These are phyloP conservation scores for Colletotrichum lindemuthianum DNA, from an alignment of 2,329 filamentous ascomycete genomes.

Conservation along the genomic window DNA sequence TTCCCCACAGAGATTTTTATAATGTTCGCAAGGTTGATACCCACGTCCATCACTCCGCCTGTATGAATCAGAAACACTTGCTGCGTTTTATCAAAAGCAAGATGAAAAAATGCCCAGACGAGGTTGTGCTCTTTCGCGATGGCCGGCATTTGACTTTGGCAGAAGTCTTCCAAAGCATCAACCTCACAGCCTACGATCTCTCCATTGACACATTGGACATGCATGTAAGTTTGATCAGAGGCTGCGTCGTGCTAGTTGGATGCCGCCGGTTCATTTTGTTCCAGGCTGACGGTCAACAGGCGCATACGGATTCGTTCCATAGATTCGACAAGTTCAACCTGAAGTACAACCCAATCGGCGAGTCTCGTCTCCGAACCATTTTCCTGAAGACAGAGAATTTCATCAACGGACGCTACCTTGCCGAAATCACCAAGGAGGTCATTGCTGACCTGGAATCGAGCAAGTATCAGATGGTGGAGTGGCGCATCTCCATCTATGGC, in stretches of 20 bases:
- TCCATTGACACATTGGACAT: slow-evolving; percentile 99
- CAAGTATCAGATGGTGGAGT: slow-evolving; percentile 99
- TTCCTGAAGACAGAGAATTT: slow-evolving; percentile 99
- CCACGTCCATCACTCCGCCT: slow-evolving; percentile 98
- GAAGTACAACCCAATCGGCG: slow-evolving; percentile 97
- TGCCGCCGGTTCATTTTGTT: no score
- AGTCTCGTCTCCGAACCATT: slow-evolving; percentile 95
- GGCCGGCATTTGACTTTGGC: slow-evolving; percentile 89
- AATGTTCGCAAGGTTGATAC: slow-evolving; percentile 99
- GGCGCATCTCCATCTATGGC: slow-evolving; percentile 98
- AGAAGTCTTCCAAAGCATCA: slow-evolving; percentile 97
- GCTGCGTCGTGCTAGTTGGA: not conserved
- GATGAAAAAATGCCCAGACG: slow-evolving; percentile 98
- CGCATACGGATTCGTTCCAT: slow-evolving; percentile 97
- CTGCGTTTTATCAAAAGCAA: slow-evolving; percentile 99
- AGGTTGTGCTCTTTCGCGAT: slow-evolving; percentile 91
- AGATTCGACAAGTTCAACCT: slow-evolving; percentile 99
- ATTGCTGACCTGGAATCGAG: slow-evolving; percentile 97
- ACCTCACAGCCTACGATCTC: slow-evolving; percentile 94
- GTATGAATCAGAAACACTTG: slow-evolving; percentile 99
- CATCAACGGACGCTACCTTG: slow-evolving; percentile 93
- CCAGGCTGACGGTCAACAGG: slow-evolving; percentile 55
- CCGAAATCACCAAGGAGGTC: slow-evolving; percentile 97
- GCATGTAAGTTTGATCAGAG: slow-evolving; percentile 73
- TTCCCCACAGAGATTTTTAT: slow-evolving; percentile 98